phyloP scores from a whole-genome alignment of 1,284 basidiomycete species.

The Boletus mariae region DNA sequence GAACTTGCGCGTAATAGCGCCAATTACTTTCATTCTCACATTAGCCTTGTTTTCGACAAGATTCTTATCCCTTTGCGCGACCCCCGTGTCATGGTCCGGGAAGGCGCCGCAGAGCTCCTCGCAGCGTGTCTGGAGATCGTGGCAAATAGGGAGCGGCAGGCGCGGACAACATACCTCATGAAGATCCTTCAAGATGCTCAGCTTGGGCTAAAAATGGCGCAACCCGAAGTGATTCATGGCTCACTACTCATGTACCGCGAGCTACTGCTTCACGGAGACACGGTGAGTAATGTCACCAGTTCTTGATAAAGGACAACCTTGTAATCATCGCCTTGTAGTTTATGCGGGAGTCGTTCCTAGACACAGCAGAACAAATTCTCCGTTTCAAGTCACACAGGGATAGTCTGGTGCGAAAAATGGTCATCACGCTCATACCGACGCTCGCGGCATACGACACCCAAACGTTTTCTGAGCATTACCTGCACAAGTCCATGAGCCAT shows the following conservation, averaged over 20 bases:
- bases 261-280: slow-evolving; percentile 88
- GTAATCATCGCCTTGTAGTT: slow-evolving; percentile 51
- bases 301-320: slow-evolving; percentile 5
- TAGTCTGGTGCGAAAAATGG: slow-evolving; percentile 83
- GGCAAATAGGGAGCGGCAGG: slow-evolving; percentile 65
- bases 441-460: slow-evolving; percentile 93
- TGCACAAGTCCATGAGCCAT: slow-evolving; percentile 91
- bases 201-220: slow-evolving; percentile 75
- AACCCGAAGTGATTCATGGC: slow-evolving; percentile 88
- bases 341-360: slow-evolving; percentile 88
- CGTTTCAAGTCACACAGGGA: slow-evolving; percentile 88
- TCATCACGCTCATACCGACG: slow-evolving; percentile 90
- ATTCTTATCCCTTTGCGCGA: slow-evolving; percentile 88
- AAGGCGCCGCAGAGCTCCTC: slow-evolving; percentile 87
- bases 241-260: slow-evolving; percentile 91
- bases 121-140: slow-evolving; percentile 88
- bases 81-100: slow-evolving; percentile 79
- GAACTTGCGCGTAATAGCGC: slow-evolving; percentile 87
- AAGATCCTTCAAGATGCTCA: slow-evolving; percentile 90
- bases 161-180: slow-evolving; percentile 63
- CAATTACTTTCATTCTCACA: slow-evolving; percentile 82
- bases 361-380: slow-evolving; percentile 89
- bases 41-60: slow-evolving; percentile 84
- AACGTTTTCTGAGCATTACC: slow-evolving; percentile 84
- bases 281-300: slow-evolving; percentile 49